These are phyloP conservation scores for Alternaria triticimaculans DNA, from an alignment of 2,329 filamentous ascomycete genomes.

Conservation along the genomic window DNA sequence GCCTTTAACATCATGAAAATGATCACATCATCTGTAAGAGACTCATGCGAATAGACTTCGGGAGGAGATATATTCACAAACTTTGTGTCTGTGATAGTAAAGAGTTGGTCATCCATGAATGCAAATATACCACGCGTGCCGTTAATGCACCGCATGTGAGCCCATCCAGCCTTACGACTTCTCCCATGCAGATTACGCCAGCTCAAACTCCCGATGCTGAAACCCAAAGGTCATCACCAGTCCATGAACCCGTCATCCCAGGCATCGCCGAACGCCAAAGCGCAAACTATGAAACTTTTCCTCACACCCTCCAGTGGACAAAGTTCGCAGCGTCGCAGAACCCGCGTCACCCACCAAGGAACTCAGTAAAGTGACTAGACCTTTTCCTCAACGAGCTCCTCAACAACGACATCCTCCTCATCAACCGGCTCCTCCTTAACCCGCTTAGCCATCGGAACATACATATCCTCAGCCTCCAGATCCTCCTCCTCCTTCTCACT, in stretches of 20 bases:
- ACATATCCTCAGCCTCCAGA: neutral
- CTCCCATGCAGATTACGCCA: neutral
- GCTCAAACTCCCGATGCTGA: neutral
- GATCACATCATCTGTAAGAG: no score
- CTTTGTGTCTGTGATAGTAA: no score
- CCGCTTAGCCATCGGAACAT: neutral
- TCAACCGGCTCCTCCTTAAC: neutral
- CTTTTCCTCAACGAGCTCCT: neutral
- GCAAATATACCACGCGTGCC: neutral
- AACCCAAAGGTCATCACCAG: rapidly evolving
- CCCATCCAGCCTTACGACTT: neutral
- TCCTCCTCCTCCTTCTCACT: neutral
- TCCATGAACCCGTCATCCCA: neutral
- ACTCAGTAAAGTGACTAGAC: rapidly evolving
- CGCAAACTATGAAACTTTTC: neutral
- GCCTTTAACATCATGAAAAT: no score
- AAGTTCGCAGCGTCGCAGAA: no score
- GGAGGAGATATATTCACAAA: no score
- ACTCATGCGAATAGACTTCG: no score
- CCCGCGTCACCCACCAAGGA: rapidly evolving
- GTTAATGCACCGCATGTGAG: neutral
- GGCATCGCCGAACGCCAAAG: neutral
- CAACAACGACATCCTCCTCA: neutral
- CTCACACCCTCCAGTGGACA: neutral
- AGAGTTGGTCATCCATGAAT: neutral